Base-by-base conservation (phyloP, 768 basidiomycete genomes). In the Psilocybe cyanescens region DNA sequence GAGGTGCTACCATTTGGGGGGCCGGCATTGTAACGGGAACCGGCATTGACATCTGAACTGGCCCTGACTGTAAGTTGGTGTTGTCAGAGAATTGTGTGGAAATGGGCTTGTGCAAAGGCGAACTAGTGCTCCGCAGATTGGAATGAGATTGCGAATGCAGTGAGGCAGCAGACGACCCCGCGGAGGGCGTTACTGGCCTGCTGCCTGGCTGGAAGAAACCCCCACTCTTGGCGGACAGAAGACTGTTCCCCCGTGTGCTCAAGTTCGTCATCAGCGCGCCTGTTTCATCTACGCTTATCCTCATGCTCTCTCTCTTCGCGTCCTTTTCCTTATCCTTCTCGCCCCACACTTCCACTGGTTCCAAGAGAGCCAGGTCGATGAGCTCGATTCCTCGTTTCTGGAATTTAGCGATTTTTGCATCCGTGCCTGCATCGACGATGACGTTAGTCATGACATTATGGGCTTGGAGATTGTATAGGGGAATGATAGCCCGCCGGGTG, bases 401-500 rank as follows among this genome's bases (percentile, higher is more conserved):
- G 69, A 93, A 94, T 64, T 85, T 89, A 3, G 92, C 91, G 39
- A 95, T 87, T 75, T 91, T 91, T 19, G 90, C 89, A 60, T 94
- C 93, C 0, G 93, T 95, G 44, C 94, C 94, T 0, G 94, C 94
- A 69, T 95, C 94, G 30, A 92, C 84, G 58, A 95, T 88, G 37
- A 87, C 85, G 67, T 94, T 95, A 11, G 92, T 88, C 81, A 94
- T 82, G 53, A 95, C 90, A 63, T 92, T 90, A 72, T 96, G 94
- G 0, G 92, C 92, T 61, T 91, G 89, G 19, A 96, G 82, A 69
- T 94, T 95, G 75, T 95, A 94, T 2, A 95, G 78, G 0, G 94
- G 92, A 58, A 94, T 87, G 69, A 95, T 94, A 1, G 80, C 74
- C 17, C 82, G 79, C 33, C 72, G 62, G 17, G 66, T 41, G 59